Conservation (phyloP, 352 stramenopile genomes). For the Albugo laibachii region DNA sequence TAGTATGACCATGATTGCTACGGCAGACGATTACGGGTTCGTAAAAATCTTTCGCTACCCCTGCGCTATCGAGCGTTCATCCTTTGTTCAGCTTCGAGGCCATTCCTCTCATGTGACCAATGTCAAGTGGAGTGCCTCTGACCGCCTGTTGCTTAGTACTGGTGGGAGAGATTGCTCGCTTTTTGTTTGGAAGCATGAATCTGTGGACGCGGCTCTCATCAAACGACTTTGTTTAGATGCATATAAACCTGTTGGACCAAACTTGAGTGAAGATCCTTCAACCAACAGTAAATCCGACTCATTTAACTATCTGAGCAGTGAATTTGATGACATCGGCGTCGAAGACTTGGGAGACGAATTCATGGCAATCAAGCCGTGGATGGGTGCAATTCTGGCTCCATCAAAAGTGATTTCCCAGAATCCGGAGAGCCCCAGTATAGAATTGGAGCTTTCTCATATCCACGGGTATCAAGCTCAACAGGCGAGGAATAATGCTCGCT, state of each 20-base stretch:
- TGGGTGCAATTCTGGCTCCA: constrained; percentile 64
- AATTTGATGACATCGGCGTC: constrained; percentile 6
- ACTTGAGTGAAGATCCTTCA: background rate
- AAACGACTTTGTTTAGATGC: background rate
- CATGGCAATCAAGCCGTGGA: constrained; percentile 79
- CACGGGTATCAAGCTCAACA: constrained; percentile 65
- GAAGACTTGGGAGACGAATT: constrained; percentile 58
- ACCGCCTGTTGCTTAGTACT: constrained; percentile 40
- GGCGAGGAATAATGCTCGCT: constrained; percentile 57
- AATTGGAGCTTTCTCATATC: constrained; percentile 38
- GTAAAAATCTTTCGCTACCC: constrained; percentile 77
- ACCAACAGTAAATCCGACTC: no score
- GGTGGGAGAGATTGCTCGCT: constrained; percentile 51
- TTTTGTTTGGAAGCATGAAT: constrained; percentile 35
- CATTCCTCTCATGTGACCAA: constrained; percentile 6
- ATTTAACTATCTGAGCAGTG: background rate
- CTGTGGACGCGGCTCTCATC: background rate
- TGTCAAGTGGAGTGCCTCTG: constrained; percentile 50
- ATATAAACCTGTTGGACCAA: background rate
- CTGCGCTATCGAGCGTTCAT: constrained; percentile 9
- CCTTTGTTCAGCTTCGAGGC: constrained; percentile 16
- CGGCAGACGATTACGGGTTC: constrained; percentile 66
- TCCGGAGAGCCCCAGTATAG: constrained; percentile 15
- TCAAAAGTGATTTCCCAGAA: constrained; percentile 14
- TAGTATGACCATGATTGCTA: constrained; percentile 37